These are phyloP conservation scores for Dendryphion nanum DNA, from an alignment of 2,329 filamentous ascomycete genomes.

Conservation along the genomic window DNA sequence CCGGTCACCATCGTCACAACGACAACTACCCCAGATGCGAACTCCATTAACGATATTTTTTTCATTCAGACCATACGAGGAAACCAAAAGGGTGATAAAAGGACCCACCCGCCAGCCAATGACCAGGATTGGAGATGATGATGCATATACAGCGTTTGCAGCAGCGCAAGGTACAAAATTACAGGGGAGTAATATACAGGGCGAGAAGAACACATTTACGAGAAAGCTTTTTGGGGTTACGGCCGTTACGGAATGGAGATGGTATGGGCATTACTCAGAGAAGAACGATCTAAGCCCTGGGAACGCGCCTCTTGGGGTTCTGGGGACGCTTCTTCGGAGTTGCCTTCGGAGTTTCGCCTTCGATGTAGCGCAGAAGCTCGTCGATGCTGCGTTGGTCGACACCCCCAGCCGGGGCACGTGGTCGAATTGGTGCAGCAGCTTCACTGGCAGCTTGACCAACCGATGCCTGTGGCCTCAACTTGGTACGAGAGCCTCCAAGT, in stretches of 20 bases:
- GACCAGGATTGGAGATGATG: no score
- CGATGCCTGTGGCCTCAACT: constrained; percentile 61
- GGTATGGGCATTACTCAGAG: not conserved
- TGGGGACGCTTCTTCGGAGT: constrained; percentile 46
- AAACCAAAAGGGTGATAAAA: no score
- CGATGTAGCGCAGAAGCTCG: constrained; percentile 91
- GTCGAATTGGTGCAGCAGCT: constrained; percentile 38
- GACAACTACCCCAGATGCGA: no score
- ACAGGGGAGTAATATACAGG: no score
- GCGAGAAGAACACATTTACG: no score
- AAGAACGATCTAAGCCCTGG: not conserved
- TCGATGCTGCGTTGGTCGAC: constrained; percentile 84
- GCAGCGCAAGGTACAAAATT: no score
- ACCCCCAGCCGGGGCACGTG: constrained; percentile 38
- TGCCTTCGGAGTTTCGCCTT: constrained; percentile 49
- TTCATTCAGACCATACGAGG: no score
- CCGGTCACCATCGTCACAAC: no score
- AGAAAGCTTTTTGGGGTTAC: no score
- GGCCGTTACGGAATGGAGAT: not conserved
- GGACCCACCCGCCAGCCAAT: no score
- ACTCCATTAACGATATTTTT: no score
- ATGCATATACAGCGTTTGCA: no score
- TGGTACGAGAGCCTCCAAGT: constrained; percentile 56
- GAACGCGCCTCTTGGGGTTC: constrained; percentile 43
- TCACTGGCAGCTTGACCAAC: constrained; percentile 58